These are phyloP conservation scores for Exserohilum turcica DNA, from an alignment of 2,329 filamentous ascomycete genomes.

Conservation along the genomic window DNA sequence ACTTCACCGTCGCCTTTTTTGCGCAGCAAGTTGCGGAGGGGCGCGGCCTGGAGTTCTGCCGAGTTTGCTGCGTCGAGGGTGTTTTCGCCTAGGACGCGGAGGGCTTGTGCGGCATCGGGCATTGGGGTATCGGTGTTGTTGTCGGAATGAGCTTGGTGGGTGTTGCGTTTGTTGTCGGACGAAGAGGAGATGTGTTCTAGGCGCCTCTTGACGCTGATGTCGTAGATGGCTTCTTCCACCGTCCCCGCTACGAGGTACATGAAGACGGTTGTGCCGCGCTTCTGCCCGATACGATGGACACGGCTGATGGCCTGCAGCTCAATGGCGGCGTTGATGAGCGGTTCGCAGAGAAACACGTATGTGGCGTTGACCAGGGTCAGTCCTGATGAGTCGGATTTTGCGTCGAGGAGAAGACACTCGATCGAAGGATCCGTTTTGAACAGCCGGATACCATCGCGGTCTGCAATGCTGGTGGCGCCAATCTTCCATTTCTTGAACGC, in stretches of 20 bases:
- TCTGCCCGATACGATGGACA: slow-evolving; percentile 92
- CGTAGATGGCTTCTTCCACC: slow-evolving; percentile 90
- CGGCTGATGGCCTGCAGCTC: slow-evolving; percentile 94
- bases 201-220: slow-evolving; percentile 78
- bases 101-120: background rate
- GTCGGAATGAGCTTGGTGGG: too few species aligned
- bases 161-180: background rate
- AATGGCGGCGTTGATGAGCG: slow-evolving; percentile 88
- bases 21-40: slow-evolving; percentile 72
- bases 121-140: background rate
- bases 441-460: slow-evolving; percentile 68
- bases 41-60: slow-evolving; percentile 76
- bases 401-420: slow-evolving; percentile 88
- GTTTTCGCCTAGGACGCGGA: slow-evolving; percentile 52
- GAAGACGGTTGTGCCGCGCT: slow-evolving; percentile 88
- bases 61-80: slow-evolving; percentile 83
- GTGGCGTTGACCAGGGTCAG: slow-evolving; percentile 91
- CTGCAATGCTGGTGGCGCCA: slow-evolving; percentile 72
- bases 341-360: slow-evolving; percentile 93
- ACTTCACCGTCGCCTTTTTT: slow-evolving; percentile 76
- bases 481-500: slow-evolving; percentile 77
- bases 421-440: slow-evolving; percentile 76
- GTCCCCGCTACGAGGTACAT: slow-evolving; percentile 91
- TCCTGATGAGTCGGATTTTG: slow-evolving; percentile 84
- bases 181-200: slow-evolving; percentile 72